Evolutionary conservation across 306 rosid genomes (phyloP), one percentile per base, ranked within the genome.

Genomic region (Mimosa bimucronata): DNA sequence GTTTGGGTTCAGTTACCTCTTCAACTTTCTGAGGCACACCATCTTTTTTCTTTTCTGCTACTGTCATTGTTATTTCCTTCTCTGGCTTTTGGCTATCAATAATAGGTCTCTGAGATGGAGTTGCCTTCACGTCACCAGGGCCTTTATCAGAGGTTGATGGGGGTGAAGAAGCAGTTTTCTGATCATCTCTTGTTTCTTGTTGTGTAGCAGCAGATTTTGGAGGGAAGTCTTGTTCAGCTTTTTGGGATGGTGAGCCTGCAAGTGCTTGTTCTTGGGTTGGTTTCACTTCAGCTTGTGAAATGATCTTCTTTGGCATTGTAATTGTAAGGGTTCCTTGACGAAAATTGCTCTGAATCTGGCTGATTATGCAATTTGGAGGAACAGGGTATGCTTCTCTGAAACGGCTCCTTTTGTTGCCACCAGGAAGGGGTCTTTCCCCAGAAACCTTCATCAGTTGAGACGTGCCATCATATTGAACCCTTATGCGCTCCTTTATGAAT

Each of bases 391-490:
- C 71, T 73, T 83, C 67, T 50, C 67, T 83, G 82, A 92, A 81
- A 61, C 79, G 79, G 62, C 71, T 76, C 88, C 89, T 84, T 80
- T 46, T 88, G 30, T 73, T 72, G 72, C 80, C 78, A 0, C 79
- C 78, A 28, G 11, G 48, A 69, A 83, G 58, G 18, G 88, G 88
- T 62, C 91, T 58, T 80, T 90, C 90, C 64, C 97, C 97, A 4
- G 74, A n/a, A 75, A 80, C 78, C 45, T 38, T 84, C 28, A 92
- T 1, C 13, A 0, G 37, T 9, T 21, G 6, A 42, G 84, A 19
- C 29, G 72, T 0, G 12, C n/a, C 41, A 26, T 25, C 53, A 62
- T 23, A 67, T 12, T 75, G 79, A 38, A 88, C 66, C 73, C 9
- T 88, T 18, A 88, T 30, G 25, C 62, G 79, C 16, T 92, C 90